These are phyloP conservation scores for Styphnolobium japonicum DNA, from an alignment of 306 rosid species.

Conservation along the genomic window DNA sequence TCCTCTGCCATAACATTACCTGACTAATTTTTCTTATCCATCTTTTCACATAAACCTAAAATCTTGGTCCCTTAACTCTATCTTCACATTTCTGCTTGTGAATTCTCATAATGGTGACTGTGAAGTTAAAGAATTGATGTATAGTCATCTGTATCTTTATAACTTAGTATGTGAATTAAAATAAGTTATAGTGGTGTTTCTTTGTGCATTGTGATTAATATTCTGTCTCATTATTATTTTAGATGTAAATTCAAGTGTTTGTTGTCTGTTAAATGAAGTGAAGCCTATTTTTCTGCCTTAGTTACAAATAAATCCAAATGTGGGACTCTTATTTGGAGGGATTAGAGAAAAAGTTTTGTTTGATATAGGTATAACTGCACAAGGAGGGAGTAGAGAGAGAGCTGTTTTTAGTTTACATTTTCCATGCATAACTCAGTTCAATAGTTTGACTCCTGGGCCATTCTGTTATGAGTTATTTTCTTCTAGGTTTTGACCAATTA, in stretches of 20 bases:
- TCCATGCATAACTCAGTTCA: background rate
- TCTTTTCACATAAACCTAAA: no score
- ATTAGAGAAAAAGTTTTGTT: background rate
- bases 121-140: background rate
- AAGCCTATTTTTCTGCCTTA: background rate
- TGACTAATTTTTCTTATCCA: background rate
- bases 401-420: no score
- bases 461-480: conserved; percentile 10
- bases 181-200: background rate
- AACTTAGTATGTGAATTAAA: background rate
- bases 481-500: conserved; percentile 24
- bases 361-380: background rate
- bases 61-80: background rate
- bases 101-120: background rate
- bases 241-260: no score
- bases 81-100: background rate
- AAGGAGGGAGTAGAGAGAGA: background rate
- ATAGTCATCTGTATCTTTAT: background rate
- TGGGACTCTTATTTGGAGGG: background rate
- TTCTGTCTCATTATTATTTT: background rate
- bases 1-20: no score
- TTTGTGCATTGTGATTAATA: background rate
- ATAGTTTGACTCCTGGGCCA: background rate
- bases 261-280: no score
- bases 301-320: background rate